Percentiles rank a stretch among this genome's conserved stretches.
These are phyloP conservation scores for Curvularia sp. DNA, from an alignment of 2,329 filamentous ascomycete genomes.

Conservation along the genomic window DNA sequence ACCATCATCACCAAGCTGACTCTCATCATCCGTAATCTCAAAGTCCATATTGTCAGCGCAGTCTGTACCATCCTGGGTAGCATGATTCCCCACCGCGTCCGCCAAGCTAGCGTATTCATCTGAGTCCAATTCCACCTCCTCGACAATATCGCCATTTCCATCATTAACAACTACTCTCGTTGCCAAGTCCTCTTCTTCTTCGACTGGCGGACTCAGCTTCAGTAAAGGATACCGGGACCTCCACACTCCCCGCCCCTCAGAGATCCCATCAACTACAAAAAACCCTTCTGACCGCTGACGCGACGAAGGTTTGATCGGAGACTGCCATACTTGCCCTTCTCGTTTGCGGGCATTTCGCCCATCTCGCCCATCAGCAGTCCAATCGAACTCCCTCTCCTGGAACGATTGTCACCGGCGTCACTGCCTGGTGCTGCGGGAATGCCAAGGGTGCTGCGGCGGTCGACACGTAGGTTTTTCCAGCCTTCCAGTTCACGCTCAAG, in stretches of 20 bases:
- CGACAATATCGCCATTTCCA: constrained; percentile 20
- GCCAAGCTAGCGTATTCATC: constrained; percentile 13
- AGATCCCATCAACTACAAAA: constrained; percentile 56
- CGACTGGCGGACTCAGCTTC: constrained; percentile 40
- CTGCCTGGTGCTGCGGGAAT: constrained; percentile 50
- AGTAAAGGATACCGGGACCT: constrained; percentile 39
- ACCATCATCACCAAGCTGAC: constrained; percentile 24
- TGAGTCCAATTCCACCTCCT: constrained; percentile 17
- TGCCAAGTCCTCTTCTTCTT: constrained; percentile 37
- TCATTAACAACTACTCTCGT: constrained; percentile 21
- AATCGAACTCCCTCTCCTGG: constrained; percentile 54
- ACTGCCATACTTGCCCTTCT: constrained; percentile 47
- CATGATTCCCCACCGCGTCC: constrained; percentile 8
- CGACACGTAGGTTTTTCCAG: constrained; percentile 75
- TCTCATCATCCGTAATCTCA: constrained; percentile 32
- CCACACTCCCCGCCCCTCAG: constrained; percentile 38
- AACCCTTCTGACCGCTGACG: constrained; percentile 58
- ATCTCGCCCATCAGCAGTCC: constrained; percentile 50
- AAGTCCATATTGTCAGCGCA: constrained; percentile 28
- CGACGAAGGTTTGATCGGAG: constrained; percentile 48
- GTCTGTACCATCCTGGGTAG: not conserved
- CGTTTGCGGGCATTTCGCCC: constrained; percentile 39
- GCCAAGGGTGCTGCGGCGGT: constrained; percentile 56
- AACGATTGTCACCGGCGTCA: constrained; percentile 53
- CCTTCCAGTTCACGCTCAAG: constrained; percentile 89